Base-by-base conservation (phyloP, 2,329 filamentous ascomycete genomes). In the Calonectria pteridis region DNA sequence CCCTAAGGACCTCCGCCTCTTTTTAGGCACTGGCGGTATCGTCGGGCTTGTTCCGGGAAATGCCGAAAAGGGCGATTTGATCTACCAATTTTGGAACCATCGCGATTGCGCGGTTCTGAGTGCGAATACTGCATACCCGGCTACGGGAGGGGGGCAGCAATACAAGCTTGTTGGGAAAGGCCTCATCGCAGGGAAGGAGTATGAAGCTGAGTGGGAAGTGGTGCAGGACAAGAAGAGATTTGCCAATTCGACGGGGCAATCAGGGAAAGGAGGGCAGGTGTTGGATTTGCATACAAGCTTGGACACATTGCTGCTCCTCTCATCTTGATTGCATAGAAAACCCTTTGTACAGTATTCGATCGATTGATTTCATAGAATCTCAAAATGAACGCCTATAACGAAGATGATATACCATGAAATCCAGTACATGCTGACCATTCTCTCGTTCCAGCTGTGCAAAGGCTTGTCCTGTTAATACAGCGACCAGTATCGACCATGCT, bases 261-360 rank as follows among this genome's bases (percentile, higher is more conserved):
- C 49, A 9, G 49, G 11, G 2, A 51, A 16, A 11, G n/a, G 23
- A 28, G 10, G 20, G 50, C 16, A 11, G 50, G 50, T 20, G 2
- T 6, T 53, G 50, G 23, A 7, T 7, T 29, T 29, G 28, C 10
- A 29, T 53, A 29, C 28, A 16, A 53, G 50, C n/a, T 20, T 53
- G 16, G 50, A 26, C 23, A 53, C 26, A 75, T 75, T 73, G 58
- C 18, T 31, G 33, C 69, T 53, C 35, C 71, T 35, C n/a, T 35
- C 49, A 33, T 72, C 33, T 43, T 46, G 7, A 46, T 46, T 46
- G 40, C 18, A 23, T 10, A 3, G n/a, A 4, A 46, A 46, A 4
- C 20, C 9, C 18, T 23, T 46, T 23, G n/a, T 5, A 13, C 1
- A 11, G 43, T 23, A 23, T 9, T 23, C 10, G 13, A 11, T 46